A percentile compares a stretch with the other conserved stretches of the same genome.
Conservation (phyloP, 768 basidiomycete genomes). For the Mycena filopes region DNA sequence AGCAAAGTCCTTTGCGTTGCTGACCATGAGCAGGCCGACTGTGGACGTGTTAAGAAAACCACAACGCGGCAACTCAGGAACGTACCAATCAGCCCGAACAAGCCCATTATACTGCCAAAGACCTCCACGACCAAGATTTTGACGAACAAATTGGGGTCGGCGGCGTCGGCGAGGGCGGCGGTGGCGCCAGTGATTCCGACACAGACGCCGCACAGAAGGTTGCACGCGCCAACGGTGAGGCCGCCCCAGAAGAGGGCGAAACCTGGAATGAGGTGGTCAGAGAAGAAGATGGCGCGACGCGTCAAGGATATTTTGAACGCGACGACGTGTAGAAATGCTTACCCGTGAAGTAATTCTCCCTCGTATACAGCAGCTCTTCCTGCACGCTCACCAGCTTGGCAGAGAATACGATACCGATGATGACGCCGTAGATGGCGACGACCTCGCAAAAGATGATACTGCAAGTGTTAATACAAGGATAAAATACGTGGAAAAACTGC, state of each 20-base stretch:
- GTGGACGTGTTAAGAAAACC: not conserved
- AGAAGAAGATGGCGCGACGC: too few relatives aligned
- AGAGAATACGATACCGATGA: slow-evolving; percentile 96
- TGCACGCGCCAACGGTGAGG: slow-evolving; percentile 92
- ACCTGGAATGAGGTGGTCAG: slow-evolving; percentile 54
- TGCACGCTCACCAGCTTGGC: slow-evolving; percentile 75
- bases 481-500: too few relatives aligned
- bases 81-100: slow-evolving; percentile 96
- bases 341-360: slow-evolving; percentile 94
- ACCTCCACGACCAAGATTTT: slow-evolving; percentile 98
- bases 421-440: slow-evolving; percentile 98
- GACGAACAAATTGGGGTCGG: slow-evolving; percentile 94
- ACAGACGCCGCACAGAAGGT: slow-evolving; percentile 92
- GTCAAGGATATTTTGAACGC: too few relatives aligned
- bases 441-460: slow-evolving; percentile 99
- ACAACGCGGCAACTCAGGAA: too few relatives aligned
- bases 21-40: slow-evolving; percentile 88
- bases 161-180: slow-evolving; percentile 94
- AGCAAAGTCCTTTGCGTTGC: slow-evolving; percentile 70
- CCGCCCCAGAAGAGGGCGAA: slow-evolving; percentile 98
- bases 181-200: slow-evolving; percentile 97
- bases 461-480: too few relatives aligned
- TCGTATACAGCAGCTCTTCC: slow-evolving; percentile 79
- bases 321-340: too few relatives aligned
- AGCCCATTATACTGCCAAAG: slow-evolving; percentile 89